Evolutionary conservation across 208 protist species (phyloP).

Genomic region (Herpetomonas samuelpessoai): DNA sequence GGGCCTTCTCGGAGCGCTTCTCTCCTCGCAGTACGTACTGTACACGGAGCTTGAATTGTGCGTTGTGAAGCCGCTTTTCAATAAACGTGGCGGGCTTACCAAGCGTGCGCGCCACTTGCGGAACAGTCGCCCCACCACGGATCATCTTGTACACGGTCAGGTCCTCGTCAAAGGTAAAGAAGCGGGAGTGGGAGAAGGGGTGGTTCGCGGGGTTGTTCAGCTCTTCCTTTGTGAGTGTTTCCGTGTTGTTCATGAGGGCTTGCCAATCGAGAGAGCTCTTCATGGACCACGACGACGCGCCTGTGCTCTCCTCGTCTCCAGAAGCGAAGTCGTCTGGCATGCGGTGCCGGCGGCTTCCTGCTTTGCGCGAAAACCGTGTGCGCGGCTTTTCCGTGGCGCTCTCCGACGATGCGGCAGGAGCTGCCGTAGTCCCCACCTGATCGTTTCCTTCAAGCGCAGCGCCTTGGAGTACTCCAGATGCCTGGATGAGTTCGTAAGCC

Average conservation of each 20-base stretch:
- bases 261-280: constrained; percentile 79
- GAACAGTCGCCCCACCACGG: constrained; percentile 74
- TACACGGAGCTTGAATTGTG: constrained; percentile 86
- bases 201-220: constrained; percentile 84
- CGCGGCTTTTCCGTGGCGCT: background rate
- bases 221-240: constrained; percentile 52
- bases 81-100: constrained; percentile 84
- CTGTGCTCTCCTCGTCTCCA: constrained; percentile 47
- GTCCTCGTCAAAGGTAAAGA: constrained; percentile 87
- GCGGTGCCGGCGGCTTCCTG: constrained; percentile 44
- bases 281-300: constrained; percentile 57
- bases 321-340: constrained; percentile 82
- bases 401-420: background rate
- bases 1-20: constrained; percentile 18
- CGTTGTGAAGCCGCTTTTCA: constrained; percentile 79
- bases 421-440: background rate
- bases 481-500: constrained; percentile 85
- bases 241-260: constrained; percentile 46
- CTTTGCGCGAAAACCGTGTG: constrained; percentile 42
- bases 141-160: constrained; percentile 81
- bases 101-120: constrained; percentile 75
- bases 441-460: constrained; percentile 1
- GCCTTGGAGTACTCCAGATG: constrained; percentile 45
- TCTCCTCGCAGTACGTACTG: constrained; percentile 73
- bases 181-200: constrained; percentile 85